Base-by-base conservation (phyloP, 805 yeast genomes). In the Candida nanaspora region DNA sequence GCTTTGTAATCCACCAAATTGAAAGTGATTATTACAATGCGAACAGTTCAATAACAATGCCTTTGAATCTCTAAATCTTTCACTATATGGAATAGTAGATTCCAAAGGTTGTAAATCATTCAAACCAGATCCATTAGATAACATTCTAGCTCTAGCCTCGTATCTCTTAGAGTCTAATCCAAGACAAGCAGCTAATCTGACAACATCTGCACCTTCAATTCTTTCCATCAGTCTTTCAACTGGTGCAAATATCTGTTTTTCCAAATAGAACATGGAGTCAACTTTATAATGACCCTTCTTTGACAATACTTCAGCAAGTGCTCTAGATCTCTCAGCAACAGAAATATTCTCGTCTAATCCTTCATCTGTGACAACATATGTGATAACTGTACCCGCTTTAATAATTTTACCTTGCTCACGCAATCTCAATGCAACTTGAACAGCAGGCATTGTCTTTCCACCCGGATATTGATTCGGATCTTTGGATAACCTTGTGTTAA, bases 171-270 rank as follows among this genome's bases (percentile, higher is more conserved):
- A 68, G 52, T 89, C 96, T 32, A 93, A 68, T 0, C 95, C 95
- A 29, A 93, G 68, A 3, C 82, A 70, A 35, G 72, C 70, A 4
- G 96, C 95, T 31, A 93, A 69, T 49, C 93, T 73, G 37, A 79
- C 77, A 52, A 80, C 70, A 55, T 91, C 97, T 46, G 84, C 74
- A 33, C 98, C 96, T 48, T 87, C 94, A 40, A 93, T 80, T 46
- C 82, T 76, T 49, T 82, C 94, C 33, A 91, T 67, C 40, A 93
- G 68, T 62, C 98, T 78, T 56, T 86, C 94, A 9, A 93, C 80
- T 3, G 97, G 97, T 2, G 94, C 88, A 52, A 84, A 78, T 9
- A 93, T 74, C 62, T 93, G 99, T 58, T 87, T 85, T 48, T 82
- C 93, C 50, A 91, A 66, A 58, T 93, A 93, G 56, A 75, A 89